Conservation (phyloP, 139 green algal species). For the Choricystis sp. region DNA sequence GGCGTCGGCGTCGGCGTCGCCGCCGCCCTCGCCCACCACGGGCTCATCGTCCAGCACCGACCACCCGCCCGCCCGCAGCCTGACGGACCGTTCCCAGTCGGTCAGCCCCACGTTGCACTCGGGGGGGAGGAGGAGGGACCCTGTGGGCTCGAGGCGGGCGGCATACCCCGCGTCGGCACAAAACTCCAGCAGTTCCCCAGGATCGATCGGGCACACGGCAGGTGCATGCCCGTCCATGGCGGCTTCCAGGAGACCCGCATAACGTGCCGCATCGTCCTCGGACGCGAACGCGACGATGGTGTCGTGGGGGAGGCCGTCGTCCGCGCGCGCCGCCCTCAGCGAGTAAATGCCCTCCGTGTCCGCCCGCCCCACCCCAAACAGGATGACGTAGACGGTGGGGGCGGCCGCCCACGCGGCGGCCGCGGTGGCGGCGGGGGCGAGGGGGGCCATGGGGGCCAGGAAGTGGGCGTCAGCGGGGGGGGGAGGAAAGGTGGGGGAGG, state of each 20-base stretch:
- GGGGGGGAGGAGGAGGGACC: constrained; percentile 53
- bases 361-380: constrained; percentile 52
- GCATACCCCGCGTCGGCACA: constrained; percentile 49
- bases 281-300: constrained; percentile 71
- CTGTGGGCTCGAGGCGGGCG: constrained; percentile 50
- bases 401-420: not conserved
- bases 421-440: not conserved
- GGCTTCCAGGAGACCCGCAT: constrained; percentile 48
- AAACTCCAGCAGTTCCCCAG: constrained; percentile 52
- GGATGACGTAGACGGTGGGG: constrained; percentile 41
- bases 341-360: constrained; percentile 78
- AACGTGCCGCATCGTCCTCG: constrained; percentile 51
- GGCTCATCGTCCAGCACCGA: constrained; percentile 21
- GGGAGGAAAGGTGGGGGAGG: not conserved
- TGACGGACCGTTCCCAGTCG: constrained; percentile 65
- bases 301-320: constrained; percentile 47
- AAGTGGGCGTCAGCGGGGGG: not conserved
- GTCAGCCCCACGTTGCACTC: constrained; percentile 64
- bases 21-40: not conserved
- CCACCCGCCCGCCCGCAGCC: constrained; percentile 29
- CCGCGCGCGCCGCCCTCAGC: constrained; percentile 23
- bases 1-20: not conserved
- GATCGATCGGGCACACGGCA: constrained; percentile 44
- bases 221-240: constrained; percentile 57
- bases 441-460: too few relatives aligned